Evolutionary conservation across 768 basidiomycete genomes (phyloP), one percentile per base, ranked within the genome.

Genomic region (Flagelloscypha sp.): DNA sequence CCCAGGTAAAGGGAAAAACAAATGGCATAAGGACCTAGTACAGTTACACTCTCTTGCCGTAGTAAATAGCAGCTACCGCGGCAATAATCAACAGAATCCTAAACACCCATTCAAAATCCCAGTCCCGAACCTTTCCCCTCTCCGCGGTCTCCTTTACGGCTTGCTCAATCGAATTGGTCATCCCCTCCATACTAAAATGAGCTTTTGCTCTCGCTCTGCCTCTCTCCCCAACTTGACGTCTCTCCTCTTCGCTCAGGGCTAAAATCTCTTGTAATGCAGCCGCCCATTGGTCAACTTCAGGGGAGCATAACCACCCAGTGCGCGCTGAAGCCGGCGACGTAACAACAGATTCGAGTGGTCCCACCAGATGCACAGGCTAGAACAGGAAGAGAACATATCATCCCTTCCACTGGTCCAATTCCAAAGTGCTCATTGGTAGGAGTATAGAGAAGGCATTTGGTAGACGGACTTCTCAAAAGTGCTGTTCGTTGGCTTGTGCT

Each of bases 351-450:
- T 99, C 95, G 2, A 77, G 85, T 7, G 95, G 95, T 2, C n/a
- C 94, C 94, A 11, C 87, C 88, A 39, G 74, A 79, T 50, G 87
- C 61, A 48, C 84, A 88, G 0, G 92, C 93, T 13, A 99, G 59
- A 1, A 98, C 83, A 0, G 93, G 90, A 0, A 98, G 56, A 3
- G 90, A 88, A 30, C 85, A 92, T 6, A 78, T 72, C 90, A 97
- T 97, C 0, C 77, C 92, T 55, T 99, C 94, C 3, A 97, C 74
- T 2, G 95, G 94, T 0, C 83, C 93, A 46, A 99, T 97, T 2
- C 94, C 95, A 54, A 98, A 95, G 55, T 99, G 94, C 49, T 99
- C 94, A 55, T 94, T 94, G 6, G 73, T 63, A 0, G 94, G 95
- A 0, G 94, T 99, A 55, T 99, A 99, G 6, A 99, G 68, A 0